Evolutionary conservation across 2,329 filamentous ascomycete genomes (phyloP).

Genomic region (Eutypella sp.): DNA sequence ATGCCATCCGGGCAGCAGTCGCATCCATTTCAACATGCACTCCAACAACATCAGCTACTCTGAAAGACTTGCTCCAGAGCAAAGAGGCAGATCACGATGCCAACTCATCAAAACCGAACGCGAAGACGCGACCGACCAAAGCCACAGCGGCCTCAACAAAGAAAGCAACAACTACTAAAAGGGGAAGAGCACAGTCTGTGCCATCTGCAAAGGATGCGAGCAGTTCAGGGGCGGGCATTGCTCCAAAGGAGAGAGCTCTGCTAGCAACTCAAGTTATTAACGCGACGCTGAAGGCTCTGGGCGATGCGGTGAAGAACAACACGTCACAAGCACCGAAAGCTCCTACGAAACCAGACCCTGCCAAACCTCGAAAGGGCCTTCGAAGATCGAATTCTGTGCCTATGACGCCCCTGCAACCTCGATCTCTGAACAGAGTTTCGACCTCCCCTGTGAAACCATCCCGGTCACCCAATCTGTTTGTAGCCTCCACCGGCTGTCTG

Average conservation of each 20-base stretch:
- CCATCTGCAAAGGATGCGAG: conserved; percentile 18
- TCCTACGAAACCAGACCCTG: conserved; percentile 30
- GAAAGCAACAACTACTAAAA: conserved; percentile 11
- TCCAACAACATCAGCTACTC: conserved; percentile 39
- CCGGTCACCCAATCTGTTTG: conserved; percentile 16
- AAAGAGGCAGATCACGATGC: conserved; percentile 24
- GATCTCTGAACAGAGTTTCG: conserved; percentile 54
- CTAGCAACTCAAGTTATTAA: conserved; percentile 73
- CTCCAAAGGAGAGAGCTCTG: conserved; percentile 56
- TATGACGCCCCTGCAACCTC: conserved; percentile 56
- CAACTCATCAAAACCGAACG: conserved; percentile 14
- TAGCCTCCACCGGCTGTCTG: conserved; percentile 40
- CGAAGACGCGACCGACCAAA: conserved; percentile 27
- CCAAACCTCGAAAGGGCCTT: conserved; percentile 39
- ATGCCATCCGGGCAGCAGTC: conserved; percentile 50
- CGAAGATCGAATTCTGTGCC: conserved; percentile 54
- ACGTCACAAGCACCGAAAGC: conserved; percentile 25
- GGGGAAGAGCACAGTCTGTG: conserved; percentile 2
- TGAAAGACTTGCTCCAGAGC: conserved; percentile 41
- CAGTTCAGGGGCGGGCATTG: conserved; percentile 38
- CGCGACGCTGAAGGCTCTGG: conserved; percentile 60
- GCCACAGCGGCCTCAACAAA: conserved; percentile 17
- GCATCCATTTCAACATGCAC: conserved; percentile 51
- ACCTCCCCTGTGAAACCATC: conserved; percentile 45
- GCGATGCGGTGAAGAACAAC: conserved; percentile 56